Evolutionary conservation across 2,329 filamentous ascomycete species (phyloP), one percentile per base, ranked within the genome.

Genomic region (Clathrospora elynae): DNA sequence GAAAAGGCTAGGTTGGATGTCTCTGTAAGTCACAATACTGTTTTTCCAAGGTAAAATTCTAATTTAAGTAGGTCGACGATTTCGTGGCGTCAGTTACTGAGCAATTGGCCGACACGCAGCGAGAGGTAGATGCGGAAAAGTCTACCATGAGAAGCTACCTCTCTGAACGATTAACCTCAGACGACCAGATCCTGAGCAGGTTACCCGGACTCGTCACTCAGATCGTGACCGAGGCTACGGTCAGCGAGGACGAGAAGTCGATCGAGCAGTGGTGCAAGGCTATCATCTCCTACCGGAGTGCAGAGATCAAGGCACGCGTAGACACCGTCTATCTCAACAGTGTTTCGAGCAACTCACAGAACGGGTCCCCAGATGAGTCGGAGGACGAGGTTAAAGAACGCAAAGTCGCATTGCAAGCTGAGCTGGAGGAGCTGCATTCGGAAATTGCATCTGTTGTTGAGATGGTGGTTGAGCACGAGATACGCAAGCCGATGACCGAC

Each of bases 401-500:
- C 16, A 75, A 79, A 16, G 68, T 69, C 5, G 77, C 77, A 2
- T 62, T 86, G 2, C 79, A 84, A 55, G 78, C 80, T 20, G 86
- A 88, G 58, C 73, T 89, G 1, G 83, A 87, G 52, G 86, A 84
- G 4, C 72, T 89, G 3, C 85, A 86, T 54, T 74, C 83, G 0
- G 86, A 89, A 60, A 83, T 89, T 26, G 71, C 85, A 0, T 81
- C 85, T 0, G 82, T 89, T 2, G 80, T 84, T 5, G 81, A 86
- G 49, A 88, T 89, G 81, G 82, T 85, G 0, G 76, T 84, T 1
- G 83, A 88, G 52, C 80, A 86, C 55, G 82, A 87, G 59, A 78
- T 84, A 53, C 73, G 86, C 4, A 78, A 82, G 46, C 85, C 85
- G 0, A 81, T 85, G 1, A 68, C 81, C 5, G 64, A 70, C 8